Evolutionary conservation across 1,284 basidiomycete species (phyloP).

Genomic region (Austropuccinia psidii): DNA sequence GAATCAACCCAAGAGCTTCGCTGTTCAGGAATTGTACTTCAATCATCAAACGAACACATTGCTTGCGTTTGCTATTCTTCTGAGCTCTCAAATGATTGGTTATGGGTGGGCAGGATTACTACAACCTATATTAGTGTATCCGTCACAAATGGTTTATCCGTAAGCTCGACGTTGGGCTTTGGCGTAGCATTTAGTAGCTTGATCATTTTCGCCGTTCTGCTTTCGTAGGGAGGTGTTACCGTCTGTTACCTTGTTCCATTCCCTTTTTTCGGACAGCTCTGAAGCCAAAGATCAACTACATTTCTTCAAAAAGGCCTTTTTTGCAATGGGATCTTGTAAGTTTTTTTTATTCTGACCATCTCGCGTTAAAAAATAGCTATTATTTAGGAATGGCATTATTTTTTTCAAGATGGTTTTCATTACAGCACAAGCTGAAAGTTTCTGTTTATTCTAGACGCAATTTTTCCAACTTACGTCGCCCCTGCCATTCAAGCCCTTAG

Average conservation of each 20-base stretch:
- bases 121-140: slow-evolving; percentile 35
- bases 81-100: slow-evolving; percentile 35
- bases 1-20: slow-evolving; percentile 9
- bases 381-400: neutral
- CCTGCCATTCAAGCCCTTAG: slow-evolving; percentile 33
- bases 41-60: neutral
- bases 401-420: neutral
- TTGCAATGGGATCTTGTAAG: slow-evolving; percentile 33
- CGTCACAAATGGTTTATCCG: slow-evolving; percentile 34
- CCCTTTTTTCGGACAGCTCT: neutral
- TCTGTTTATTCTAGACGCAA: slow-evolving; percentile 18
- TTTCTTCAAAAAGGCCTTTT: slow-evolving; percentile 33
- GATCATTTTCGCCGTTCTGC: neutral
- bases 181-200: neutral
- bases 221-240: slow-evolving; percentile 21
- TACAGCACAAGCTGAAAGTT: neutral
- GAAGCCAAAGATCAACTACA: slow-evolving; percentile 17
- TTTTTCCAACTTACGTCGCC: slow-evolving; percentile 30
- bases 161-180: neutral
- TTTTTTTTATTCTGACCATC: neutral
- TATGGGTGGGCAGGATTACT: slow-evolving; percentile 36
- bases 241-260: slow-evolving; percentile 33
- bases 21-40: slow-evolving; percentile 30
- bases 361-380: neutral
- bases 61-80: slow-evolving; percentile 17